These are phyloP conservation scores for Xylariaceae sp. DNA, from an alignment of 2,329 filamentous ascomycete species.

Conservation along the genomic window DNA sequence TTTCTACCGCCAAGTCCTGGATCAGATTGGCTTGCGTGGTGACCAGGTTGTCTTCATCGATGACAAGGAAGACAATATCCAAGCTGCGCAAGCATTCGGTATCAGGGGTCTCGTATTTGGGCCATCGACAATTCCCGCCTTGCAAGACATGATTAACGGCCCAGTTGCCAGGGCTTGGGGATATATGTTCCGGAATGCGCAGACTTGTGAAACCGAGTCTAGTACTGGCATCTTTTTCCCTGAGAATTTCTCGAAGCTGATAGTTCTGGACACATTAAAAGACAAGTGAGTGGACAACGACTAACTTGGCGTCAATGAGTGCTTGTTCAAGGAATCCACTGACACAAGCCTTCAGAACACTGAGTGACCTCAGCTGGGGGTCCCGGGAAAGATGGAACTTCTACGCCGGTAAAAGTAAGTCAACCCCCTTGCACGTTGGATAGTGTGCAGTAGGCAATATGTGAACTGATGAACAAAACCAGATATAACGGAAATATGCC, in stretches of 20 bases:
- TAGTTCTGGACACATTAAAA: constrained; percentile 1
- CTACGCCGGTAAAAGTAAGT: background rate
- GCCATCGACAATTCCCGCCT: background rate
- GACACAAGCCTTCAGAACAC: background rate
- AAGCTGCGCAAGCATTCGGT: constrained; percentile 23
- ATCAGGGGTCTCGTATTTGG: constrained; percentile 23
- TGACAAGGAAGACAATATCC: constrained; percentile 15
- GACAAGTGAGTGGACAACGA: background rate
- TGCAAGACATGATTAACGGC: background rate
- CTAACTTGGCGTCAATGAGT: background rate
- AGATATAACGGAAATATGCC: background rate
- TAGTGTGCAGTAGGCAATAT: background rate
- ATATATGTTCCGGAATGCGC: constrained; percentile 12
- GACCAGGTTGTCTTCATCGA: constrained; percentile 13
- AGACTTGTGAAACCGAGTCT: constrained; percentile 2
- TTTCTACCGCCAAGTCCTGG: constrained; percentile 33
- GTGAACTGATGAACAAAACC: background rate
- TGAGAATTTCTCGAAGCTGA: constrained; percentile 12
- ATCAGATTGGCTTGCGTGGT: constrained; percentile 14
- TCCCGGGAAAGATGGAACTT: background rate
- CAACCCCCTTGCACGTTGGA: background rate
- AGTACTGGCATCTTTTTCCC: constrained; percentile 7
- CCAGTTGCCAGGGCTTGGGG: constrained; percentile 11
- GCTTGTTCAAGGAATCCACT: background rate
- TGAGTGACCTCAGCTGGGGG: background rate